Conservation (phyloP, 1,284 basidiomycete species). For the Blastosporella zonata region DNA sequence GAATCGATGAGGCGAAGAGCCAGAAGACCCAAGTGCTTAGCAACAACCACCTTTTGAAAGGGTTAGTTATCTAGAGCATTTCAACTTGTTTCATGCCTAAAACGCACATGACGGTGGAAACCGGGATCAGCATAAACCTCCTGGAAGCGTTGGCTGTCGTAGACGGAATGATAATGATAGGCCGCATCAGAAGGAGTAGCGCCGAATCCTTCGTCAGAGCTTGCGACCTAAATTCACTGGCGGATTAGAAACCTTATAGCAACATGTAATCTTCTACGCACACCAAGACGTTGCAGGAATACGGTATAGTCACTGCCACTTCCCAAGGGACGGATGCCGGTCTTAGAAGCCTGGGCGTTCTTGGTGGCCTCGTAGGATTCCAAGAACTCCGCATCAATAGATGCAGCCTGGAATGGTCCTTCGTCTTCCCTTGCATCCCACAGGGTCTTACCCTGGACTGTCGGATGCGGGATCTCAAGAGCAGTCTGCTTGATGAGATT, state of each 20-base stretch:
- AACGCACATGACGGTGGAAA: constrained; percentile 66
- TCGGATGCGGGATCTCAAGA: constrained; percentile 67
- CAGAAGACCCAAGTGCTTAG: constrained; percentile 55
- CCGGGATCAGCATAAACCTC: constrained; percentile 74
- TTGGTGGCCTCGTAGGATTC: constrained; percentile 24
- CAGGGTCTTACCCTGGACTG: constrained; percentile 46
- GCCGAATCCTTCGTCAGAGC: constrained; percentile 41
- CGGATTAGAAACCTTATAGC: background rate
- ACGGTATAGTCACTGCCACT: constrained; percentile 74
- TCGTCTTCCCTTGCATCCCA: constrained; percentile 65
- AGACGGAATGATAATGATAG: constrained; percentile 84
- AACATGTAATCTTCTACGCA: constrained; percentile 22
- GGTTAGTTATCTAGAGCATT: no score
- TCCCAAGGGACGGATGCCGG: constrained; percentile 39
- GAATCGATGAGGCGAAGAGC: constrained; percentile 62
- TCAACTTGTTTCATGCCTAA: no score
- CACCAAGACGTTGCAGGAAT: constrained; percentile 65
- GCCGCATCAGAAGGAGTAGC: constrained; percentile 55
- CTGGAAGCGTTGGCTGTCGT: constrained; percentile 77
- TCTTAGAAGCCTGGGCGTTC: constrained; percentile 24
- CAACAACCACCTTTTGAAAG: constrained; percentile 48
- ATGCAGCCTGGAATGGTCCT: constrained; percentile 43
- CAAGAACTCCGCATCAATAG: constrained; percentile 30
- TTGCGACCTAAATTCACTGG: constrained; percentile 41
- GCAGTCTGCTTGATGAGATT: constrained; percentile 70